Evolutionary conservation across 2,329 filamentous ascomycete species (phyloP), one percentile per base, ranked within the genome.

Genomic region (Scolecobasidium constrictum): DNA sequence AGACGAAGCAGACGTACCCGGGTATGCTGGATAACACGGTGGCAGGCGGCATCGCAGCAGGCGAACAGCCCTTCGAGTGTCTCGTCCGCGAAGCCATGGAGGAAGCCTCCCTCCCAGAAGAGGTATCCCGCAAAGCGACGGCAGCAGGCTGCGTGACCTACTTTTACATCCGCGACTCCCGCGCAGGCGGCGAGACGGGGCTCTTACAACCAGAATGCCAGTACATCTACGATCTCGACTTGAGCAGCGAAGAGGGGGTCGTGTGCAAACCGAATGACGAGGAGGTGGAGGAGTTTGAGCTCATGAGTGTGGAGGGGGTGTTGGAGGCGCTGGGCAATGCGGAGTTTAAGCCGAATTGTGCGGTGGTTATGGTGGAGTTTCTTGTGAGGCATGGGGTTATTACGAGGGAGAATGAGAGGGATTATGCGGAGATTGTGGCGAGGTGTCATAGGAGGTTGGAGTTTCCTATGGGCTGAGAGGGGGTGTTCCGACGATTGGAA

Each of bases 11-110:
- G 50, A 95, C 87, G 0, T 98, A 90, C 56, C 81, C 83, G 0
- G 75, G 83, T n/a, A 88, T 95, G 69, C 69, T 98, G 50, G 92
- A 98, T 62, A 98, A 96, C 60, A 87, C 87, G 2, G 92, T 94
- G 5, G 92, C 88, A 0, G 85, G 85, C 3, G 85, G 86, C 0
- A 79, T 96, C 51, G 79, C 82, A 58, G 84, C 85, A 0, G 83
- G 81, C 12, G 88, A 95, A 59, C 72, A 72, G 17, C 83, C 85
- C 0, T 81, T 87, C 38, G 86, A 90, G 56, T 86, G 83, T 58
- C 66, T 94, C 41, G 72, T 95, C 16, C 77, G 90, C 42, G 92
- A 98, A 63, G 81, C 82, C 3, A 80, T 80, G 49, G 92, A 98
- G 63, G 92, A 98, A 59, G 93, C 42, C 3, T 38, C 35, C 20